Conservation (phyloP, 306 rosid genomes). For the Pyrus betulifolia region DNA sequence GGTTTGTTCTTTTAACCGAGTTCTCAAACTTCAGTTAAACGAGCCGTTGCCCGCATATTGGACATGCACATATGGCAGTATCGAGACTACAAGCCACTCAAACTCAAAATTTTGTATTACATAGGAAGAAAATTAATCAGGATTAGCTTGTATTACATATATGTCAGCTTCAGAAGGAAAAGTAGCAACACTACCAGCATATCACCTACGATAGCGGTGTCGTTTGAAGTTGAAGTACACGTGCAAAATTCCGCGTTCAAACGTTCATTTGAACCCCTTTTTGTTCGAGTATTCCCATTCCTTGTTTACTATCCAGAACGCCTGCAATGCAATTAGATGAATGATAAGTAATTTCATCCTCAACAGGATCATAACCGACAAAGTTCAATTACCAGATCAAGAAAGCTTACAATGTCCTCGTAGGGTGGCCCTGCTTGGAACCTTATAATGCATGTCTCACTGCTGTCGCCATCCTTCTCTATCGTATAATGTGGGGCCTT, state of each 20-base stretch:
- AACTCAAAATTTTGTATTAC: neutral
- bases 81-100: neutral
- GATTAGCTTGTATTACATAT: neutral
- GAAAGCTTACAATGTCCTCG: conserved; percentile 70
- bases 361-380: neutral
- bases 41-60: neutral
- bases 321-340: conserved; percentile 26
- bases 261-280: conserved; percentile 87
- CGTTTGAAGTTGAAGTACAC: conserved; percentile 90
- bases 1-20: neutral
- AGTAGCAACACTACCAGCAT: conserved; percentile 4
- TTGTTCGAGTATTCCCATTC: conserved; percentile 94
- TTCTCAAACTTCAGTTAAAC: neutral
- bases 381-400: conserved; percentile 9
- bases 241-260: conserved; percentile 84
- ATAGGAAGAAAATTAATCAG: neutral
- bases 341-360: neutral
- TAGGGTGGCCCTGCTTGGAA: conserved; percentile 97
- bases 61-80: neutral
- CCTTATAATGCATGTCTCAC: conserved; percentile 87
- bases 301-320: conserved; percentile 86
- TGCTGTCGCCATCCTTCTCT: conserved; percentile 85
- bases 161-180: neutral
- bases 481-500: conserved; percentile 80
- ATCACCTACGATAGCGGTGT: conserved; percentile 71